Evolutionary conservation across 257 asterid genomes (phyloP).

Genomic region (Nicotiana noctiflora): DNA sequence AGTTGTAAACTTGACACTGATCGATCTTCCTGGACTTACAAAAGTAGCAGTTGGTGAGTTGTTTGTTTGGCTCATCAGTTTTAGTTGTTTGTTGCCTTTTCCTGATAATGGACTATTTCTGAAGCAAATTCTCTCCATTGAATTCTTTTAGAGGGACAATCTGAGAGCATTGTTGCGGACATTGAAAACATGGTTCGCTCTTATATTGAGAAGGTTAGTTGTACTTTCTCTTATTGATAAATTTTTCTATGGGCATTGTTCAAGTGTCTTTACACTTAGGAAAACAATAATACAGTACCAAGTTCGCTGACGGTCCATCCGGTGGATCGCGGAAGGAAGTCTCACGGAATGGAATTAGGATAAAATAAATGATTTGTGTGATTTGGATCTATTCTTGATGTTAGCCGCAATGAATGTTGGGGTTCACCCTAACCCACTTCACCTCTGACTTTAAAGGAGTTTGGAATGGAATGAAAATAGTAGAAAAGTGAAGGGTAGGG

Average conservation of each 20-base stretch:
- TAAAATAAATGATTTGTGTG: background rate
- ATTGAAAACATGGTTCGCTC: constrained; percentile 95
- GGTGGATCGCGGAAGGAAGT: background rate
- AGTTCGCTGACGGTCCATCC: background rate
- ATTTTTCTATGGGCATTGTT: background rate
- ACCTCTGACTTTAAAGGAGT: background rate
- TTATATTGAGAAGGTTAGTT: constrained; percentile 85
- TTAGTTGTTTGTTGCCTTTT: background rate
- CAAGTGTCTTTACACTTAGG: background rate
- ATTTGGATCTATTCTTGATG: background rate
- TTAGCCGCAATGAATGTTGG: background rate
- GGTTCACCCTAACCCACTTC: background rate
- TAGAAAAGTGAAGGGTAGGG: background rate
- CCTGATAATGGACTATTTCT: background rate
- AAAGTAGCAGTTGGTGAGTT: constrained; percentile 96
- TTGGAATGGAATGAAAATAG: background rate
- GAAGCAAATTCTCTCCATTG: constrained; percentile 13
- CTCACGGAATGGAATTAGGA: background rate
- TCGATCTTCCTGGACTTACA: constrained; percentile 98
- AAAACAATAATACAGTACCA: background rate
- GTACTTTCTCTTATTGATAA: background rate
- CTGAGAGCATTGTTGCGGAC: constrained; percentile 83
- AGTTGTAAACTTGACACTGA: constrained; percentile 92
- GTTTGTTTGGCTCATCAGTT: constrained; percentile 4
- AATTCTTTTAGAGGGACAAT: constrained; percentile 71